These are phyloP conservation scores for Limonium bicolor DNA, from an alignment of 148 eudicot species.

Conservation along the genomic window DNA sequence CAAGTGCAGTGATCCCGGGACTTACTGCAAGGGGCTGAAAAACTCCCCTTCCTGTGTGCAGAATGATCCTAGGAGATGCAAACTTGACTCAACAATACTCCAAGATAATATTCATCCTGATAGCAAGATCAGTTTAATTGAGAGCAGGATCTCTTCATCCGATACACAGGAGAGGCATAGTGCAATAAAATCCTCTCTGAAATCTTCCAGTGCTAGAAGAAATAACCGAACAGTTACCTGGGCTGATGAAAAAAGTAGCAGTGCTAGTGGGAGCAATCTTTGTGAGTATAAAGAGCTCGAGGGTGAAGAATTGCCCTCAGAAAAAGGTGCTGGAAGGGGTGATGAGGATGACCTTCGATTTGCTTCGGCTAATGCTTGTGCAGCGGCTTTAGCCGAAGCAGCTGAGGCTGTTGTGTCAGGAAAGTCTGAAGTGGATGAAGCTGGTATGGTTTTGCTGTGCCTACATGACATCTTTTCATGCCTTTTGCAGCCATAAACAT, in stretches of 20 bases:
- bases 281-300: constrained; percentile 28
- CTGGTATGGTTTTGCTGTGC: constrained; percentile 27
- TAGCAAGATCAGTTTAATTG: background rate
- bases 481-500: constrained; percentile 3
- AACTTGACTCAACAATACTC: constrained; percentile 5
- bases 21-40: constrained; percentile 7
- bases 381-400: constrained; percentile 60
- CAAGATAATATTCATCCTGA: background rate
- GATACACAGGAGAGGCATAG: constrained; percentile 8
- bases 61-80: constrained; percentile 3
- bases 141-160: constrained; percentile 2
- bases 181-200: constrained; percentile 39
- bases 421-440: constrained; percentile 38
- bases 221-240: constrained; percentile 56
- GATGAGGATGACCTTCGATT: constrained; percentile 28
- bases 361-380: constrained; percentile 85
- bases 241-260: constrained; percentile 56
- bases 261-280: constrained; percentile 22
- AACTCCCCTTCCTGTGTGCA: constrained; percentile 8
- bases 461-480: background rate
- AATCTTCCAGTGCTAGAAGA: constrained; percentile 32
- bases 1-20: constrained; percentile 10
- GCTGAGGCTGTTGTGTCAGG: constrained; percentile 82
- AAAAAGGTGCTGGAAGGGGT: constrained; percentile 6
- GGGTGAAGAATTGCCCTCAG: constrained; percentile 10